A percentile compares a stretch with the other conserved stretches of the same genome.
Evolutionary conservation across 116 monocot genomes (phyloP).

Genomic region (Cymodocea nodosa): DNA sequence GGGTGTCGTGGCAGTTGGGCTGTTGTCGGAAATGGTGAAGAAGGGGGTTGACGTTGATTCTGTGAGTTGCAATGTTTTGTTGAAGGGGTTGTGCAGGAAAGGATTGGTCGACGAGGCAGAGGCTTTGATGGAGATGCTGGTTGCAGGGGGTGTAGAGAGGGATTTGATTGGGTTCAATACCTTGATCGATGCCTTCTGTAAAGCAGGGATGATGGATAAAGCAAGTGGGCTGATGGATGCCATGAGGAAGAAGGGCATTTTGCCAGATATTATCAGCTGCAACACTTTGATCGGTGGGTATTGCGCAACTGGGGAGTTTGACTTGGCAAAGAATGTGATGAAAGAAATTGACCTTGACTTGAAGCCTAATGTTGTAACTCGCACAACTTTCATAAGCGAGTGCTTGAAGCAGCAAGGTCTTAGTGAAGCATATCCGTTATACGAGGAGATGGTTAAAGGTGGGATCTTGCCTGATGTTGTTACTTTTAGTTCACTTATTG

Average conservation of each 20-base stretch:
- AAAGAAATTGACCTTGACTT: constrained; percentile 13
- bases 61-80: constrained; percentile 46
- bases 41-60: constrained; percentile 43
- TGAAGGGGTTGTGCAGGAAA: constrained; percentile 34
- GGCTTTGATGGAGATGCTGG: constrained; percentile 32
- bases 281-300: constrained; percentile 69
- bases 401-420: constrained; percentile 35
- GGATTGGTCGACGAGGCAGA: constrained; percentile 41
- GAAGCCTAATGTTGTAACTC: constrained; percentile 58
- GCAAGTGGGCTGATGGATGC: constrained; percentile 26
- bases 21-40: constrained; percentile 79
- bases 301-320: constrained; percentile 44
- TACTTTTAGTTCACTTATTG: constrained; percentile 58
- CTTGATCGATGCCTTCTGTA: constrained; percentile 53
- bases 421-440: constrained; percentile 42
- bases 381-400: constrained; percentile 44
- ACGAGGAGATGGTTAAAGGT: constrained; percentile 67
- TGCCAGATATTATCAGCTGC: constrained; percentile 42
- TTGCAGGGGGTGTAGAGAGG: constrained; percentile 22
- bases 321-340: constrained; percentile 36
- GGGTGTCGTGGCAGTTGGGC: constrained; percentile 23
- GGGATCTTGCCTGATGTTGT: constrained; percentile 79
- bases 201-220: constrained; percentile 24
- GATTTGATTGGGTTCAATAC: constrained; percentile 66
- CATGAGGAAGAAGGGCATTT: constrained; percentile 25